Base-by-base conservation (phyloP, 2,329 filamentous ascomycete species). In the Ilyonectria sp. region DNA sequence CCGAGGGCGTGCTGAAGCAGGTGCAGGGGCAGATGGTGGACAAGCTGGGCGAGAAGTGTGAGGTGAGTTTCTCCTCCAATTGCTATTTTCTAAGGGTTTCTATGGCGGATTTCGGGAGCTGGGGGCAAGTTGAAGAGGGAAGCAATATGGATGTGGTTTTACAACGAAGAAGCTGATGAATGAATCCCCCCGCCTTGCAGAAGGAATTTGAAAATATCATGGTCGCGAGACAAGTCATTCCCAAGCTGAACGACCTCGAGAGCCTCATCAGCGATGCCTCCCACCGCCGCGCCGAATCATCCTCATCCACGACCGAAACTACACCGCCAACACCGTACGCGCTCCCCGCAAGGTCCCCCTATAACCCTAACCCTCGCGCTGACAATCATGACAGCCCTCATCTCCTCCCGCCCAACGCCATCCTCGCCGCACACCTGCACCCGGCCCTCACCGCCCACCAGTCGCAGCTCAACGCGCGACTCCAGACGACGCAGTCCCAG, bases 11-110 rank as follows among this genome's bases (percentile, higher is more conserved):
- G 43, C 81, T 91, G 73, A 82, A 81, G 69, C 83, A 85, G 70
- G 85, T 91, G 46, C 89, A 90, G 81, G 78, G 79, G 60, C 86
- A 88, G 75, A 89, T 91, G 86, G 85, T 89, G 11, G 85, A 84
- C 15, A 82, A 87, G 71, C 77, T 91, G 68, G 81, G 83, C 23
- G 81, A 83, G 69, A 84, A 89, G 67, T 90, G 88, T 71, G 81
- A 84, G 77, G 85, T 87, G 69, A 23, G 79, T 76, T 33, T 33
- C 31, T 33, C 31, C 7, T 33, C 31, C 31, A 33, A 33, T 33
- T 6, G 8, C 11, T 17, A 55, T 33, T 19, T 1, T 9, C 15
- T 40, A 7, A 23, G 23, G 17, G 2, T 31, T 23, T 6, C 4
- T 2, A 43, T 43, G 15, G 40, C 23, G 31, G 9, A 13, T 4